Evolutionary conservation across 192 early-diverging fungal genomes (phyloP).

Genomic region (Backusella parvicylindrica): DNA sequence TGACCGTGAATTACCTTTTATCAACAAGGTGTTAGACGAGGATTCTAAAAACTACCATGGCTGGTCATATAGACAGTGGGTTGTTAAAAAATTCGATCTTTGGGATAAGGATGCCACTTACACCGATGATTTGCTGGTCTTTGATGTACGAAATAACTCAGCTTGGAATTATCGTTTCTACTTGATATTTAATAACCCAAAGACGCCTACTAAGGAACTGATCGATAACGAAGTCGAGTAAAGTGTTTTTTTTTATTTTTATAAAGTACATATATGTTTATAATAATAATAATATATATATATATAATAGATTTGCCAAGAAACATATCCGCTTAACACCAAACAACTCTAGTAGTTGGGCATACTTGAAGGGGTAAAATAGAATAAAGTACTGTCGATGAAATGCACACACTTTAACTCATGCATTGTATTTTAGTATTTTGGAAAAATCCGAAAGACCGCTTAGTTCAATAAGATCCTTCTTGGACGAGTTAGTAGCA

Average conservation of each 20-base stretch:
- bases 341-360: constrained; percentile 92
- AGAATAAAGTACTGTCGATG: neutral
- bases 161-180: constrained; percentile 98
- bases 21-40: constrained; percentile 61
- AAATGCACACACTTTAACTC: neutral
- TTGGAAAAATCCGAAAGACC: constrained; percentile 33
- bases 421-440: constrained; percentile 22
- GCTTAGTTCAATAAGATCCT: constrained; percentile 34
- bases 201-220: constrained; percentile 35
- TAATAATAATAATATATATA: neutral
- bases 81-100: constrained; percentile 65
- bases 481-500: constrained; percentile 37
- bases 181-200: constrained; percentile 47
- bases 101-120: constrained; percentile 82
- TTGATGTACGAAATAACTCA: constrained; percentile 95
- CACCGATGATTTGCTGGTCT: constrained; percentile 63
- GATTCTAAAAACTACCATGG: constrained; percentile 99
- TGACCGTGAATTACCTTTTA: constrained; percentile 66
- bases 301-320: constrained; percentile 48
- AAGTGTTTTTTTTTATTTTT: constrained; percentile 8
- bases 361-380: constrained; percentile 78
- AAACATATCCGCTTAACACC: constrained; percentile 77
- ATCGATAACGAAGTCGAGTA: constrained; percentile 67
- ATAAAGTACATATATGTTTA: neutral
- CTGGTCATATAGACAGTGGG: constrained; percentile 92